These are phyloP conservation scores for Hippophae rhamnoides DNA, from an alignment of 306 rosid genomes.

Conservation along the genomic window DNA sequence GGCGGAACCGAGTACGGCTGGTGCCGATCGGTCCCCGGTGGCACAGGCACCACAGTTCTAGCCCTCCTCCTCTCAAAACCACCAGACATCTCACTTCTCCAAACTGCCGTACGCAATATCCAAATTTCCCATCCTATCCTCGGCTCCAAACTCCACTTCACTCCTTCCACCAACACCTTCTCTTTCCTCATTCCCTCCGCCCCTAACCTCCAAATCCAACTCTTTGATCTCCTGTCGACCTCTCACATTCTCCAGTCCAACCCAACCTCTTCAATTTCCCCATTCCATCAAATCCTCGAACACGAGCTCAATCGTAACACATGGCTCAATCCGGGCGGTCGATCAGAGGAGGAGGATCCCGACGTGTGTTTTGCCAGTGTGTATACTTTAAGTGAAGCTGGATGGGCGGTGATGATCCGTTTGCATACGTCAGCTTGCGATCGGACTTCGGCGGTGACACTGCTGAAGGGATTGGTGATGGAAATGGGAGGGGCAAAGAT, in stretches of 20 bases:
- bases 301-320: slow-evolving; percentile 50
- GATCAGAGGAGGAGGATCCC: slow-evolving; percentile 18
- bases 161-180: slow-evolving; percentile 30
- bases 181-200: slow-evolving; percentile 31
- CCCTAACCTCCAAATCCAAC: slow-evolving; percentile 42
- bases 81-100: slow-evolving; percentile 39
- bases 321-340: slow-evolving; percentile 34
- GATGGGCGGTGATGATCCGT: slow-evolving; percentile 46
- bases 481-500: slow-evolving; percentile 13
- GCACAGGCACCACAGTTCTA: slow-evolving; percentile 78
- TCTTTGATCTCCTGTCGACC: slow-evolving; percentile 51
- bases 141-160: slow-evolving; percentile 55
- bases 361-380: slow-evolving; percentile 40
- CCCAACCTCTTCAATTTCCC: slow-evolving; percentile 17
- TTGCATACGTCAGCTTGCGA: slow-evolving; percentile 76
- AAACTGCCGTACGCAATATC: slow-evolving; percentile 48
- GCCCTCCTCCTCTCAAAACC: slow-evolving; percentile 66
- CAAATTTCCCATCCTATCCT: slow-evolving; percentile 78
- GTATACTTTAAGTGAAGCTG: slow-evolving; percentile 28
- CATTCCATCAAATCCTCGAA: slow-evolving; percentile 59
- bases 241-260: slow-evolving; percentile 28
- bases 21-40: slow-evolving; percentile 76
- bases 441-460: slow-evolving; percentile 50
- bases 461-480: slow-evolving; percentile 38
- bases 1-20: slow-evolving; percentile 94